Conservation (phyloP, 108 stramenopile genomes). For the Epithemia pelagica region DNA sequence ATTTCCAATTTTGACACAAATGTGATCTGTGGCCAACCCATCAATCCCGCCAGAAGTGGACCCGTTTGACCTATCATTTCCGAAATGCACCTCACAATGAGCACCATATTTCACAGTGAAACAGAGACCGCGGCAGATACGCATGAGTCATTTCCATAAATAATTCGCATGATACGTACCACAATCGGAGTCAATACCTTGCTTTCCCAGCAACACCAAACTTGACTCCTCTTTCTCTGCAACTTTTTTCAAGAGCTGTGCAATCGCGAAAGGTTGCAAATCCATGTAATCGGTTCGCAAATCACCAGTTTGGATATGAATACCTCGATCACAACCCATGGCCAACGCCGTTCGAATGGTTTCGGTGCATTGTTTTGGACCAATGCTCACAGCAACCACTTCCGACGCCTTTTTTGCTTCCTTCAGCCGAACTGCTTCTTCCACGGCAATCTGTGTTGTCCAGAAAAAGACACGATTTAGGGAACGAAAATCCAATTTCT, state of each 20-base stretch:
- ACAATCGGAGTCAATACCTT: slow-evolving; percentile 96
- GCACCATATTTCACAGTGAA: no score
- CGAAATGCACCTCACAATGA: no score
- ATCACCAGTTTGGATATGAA: slow-evolving; percentile 89
- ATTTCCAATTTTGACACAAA: slow-evolving; percentile 89
- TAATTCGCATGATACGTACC: no score
- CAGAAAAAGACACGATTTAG: no score
- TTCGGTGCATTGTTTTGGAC: slow-evolving; percentile 96
- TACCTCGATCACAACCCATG: slow-evolving; percentile 86
- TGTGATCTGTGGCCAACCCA: slow-evolving; percentile 95
- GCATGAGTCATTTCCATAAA: no score
- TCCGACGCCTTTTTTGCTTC: slow-evolving; percentile 79
- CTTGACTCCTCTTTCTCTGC: slow-evolving; percentile 84
- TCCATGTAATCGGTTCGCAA: slow-evolving; percentile 90
- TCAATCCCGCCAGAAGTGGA: slow-evolving; percentile 89
- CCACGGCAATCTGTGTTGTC: slow-evolving; percentile 75
- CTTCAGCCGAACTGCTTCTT: slow-evolving; percentile 98
- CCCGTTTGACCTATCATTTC: slow-evolving; percentile 68
- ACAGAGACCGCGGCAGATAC: no score
- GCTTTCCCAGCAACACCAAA: slow-evolving; percentile 95
- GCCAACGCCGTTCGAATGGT: slow-evolving; percentile 90
- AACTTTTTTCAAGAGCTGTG: slow-evolving; percentile 62
- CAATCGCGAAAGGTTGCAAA: slow-evolving; percentile 95
- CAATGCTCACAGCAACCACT: slow-evolving; percentile 93
- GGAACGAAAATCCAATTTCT: no score